Percentiles rank a stretch among this genome's conserved stretches.
phyloP scores from a whole-genome alignment of 2,329 filamentous ascomycete genomes.

The Cercospora zeae-maydis region DNA sequence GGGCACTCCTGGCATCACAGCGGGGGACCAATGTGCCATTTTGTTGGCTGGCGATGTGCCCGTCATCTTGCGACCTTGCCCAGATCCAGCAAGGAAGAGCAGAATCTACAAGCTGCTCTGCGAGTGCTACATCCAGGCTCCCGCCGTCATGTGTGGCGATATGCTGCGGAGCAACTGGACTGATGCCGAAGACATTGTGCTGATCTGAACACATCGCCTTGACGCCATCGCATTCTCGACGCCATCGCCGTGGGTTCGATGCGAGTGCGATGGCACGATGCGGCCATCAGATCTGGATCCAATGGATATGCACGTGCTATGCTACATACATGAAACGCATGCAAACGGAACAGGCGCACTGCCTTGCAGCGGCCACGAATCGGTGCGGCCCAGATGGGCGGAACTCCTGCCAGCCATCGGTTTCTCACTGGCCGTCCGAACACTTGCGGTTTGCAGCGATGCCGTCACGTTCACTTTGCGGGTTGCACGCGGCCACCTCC shows the following conservation, averaged over 20 bases:
- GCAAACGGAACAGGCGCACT: constrained; percentile 3
- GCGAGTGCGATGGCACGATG: background rate
- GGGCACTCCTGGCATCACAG: constrained; percentile 27
- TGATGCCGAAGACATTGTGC: constrained; percentile 28
- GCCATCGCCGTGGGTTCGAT: background rate
- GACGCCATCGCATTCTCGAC: background rate
- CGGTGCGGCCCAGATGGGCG: background rate
- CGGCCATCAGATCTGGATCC: background rate
- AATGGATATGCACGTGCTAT: background rate
- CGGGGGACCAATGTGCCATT: constrained; percentile 27
- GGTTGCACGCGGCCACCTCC: constrained; percentile 8
- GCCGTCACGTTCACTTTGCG: constrained; percentile 7
- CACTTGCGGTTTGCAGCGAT: constrained; percentile 3
- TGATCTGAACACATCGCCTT: constrained; percentile 28
- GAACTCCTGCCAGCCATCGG: constrained; percentile 5
- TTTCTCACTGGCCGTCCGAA: constrained; percentile 5
- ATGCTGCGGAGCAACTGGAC: constrained; percentile 20
- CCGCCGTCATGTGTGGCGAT: constrained; percentile 30
- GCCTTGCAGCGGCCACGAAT: constrained; percentile 7
- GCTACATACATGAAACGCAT: constrained; percentile 5
- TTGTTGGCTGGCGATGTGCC: constrained; percentile 33
- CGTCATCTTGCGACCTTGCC: constrained; percentile 27
- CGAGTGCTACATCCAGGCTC: constrained; percentile 29
- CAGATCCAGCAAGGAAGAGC: constrained; percentile 13
- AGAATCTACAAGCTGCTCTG: constrained; percentile 30